Evolutionary conservation across 2,329 filamentous ascomycete species (phyloP).

Genomic region (Epicoccum nigrum): DNA sequence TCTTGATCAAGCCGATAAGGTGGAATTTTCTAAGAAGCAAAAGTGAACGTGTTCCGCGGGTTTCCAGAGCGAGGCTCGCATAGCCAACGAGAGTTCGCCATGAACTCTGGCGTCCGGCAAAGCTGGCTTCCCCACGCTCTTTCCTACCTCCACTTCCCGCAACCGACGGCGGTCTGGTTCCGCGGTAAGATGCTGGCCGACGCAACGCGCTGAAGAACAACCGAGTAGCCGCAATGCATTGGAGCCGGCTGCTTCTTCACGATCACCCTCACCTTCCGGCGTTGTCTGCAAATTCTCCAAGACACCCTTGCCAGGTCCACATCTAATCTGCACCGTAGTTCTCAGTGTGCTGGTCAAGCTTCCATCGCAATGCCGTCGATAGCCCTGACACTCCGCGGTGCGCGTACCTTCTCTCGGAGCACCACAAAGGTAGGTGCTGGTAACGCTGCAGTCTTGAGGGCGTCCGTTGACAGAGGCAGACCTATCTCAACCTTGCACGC

Average conservation of each 20-base stretch:
- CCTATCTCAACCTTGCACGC: conserved; percentile 44
- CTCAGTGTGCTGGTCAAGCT: not conserved
- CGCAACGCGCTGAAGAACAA: conserved; percentile 16
- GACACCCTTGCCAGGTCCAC: conserved; percentile 1
- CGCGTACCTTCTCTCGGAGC: conserved; percentile 43
- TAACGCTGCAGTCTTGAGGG: not conserved
- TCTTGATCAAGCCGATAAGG: no score
- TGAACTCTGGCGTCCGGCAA: not conserved
- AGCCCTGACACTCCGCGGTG: conserved; percentile 43
- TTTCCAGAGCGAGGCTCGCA: conserved; percentile 10
- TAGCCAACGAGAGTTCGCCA: conserved; percentile 3
- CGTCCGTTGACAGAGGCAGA: conserved; percentile 26
- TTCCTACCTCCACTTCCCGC: conserved; percentile 10
- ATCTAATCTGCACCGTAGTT: not conserved
- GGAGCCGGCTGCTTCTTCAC: not conserved
- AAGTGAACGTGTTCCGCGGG: conserved; percentile 3
- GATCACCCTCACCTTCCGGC: not conserved
- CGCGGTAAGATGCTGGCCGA: conserved; percentile 13
- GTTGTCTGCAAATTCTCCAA: not conserved
- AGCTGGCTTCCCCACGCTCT: conserved; percentile 5
- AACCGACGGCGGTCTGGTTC: not conserved
- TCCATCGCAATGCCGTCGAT: conserved; percentile 41
- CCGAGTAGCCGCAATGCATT: conserved; percentile 11
- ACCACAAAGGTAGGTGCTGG: conserved; percentile 39
- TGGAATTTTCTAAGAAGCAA: no score